A percentile compares a stretch with the other conserved stretches of the same genome.
Evolutionary conservation across 2,329 filamentous ascomycete species (phyloP).

Genomic region (Sporothrix brunneoviolacea): DNA sequence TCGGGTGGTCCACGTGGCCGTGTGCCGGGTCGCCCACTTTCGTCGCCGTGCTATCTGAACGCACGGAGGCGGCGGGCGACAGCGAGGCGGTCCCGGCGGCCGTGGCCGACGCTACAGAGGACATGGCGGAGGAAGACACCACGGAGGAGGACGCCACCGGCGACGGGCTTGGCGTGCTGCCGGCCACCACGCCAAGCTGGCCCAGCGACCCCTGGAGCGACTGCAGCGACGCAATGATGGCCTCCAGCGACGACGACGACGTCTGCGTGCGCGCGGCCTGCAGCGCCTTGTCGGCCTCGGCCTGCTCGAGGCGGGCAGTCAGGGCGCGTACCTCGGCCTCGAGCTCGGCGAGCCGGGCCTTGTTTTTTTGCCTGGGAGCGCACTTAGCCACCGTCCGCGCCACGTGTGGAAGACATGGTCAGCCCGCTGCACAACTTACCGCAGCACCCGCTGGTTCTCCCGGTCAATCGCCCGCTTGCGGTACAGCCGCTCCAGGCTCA

Average conservation of each 20-base stretch:
- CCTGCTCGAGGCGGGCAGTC: conserved; percentile 8
- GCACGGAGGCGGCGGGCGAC: background rate
- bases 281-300: conserved; percentile 9
- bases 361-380: conserved; percentile 15
- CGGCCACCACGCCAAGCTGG: background rate
- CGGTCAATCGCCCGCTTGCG: conserved; percentile 16
- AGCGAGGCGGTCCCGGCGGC: background rate
- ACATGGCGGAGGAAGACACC: no score
- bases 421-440: no score
- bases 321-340: conserved; percentile 10
- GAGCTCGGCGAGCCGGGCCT: conserved; percentile 14
- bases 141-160: background rate
- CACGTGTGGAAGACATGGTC: no score
- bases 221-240: conserved; percentile 10
- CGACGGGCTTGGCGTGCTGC: background rate
- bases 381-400: no score
- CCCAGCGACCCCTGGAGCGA: conserved; percentile 11
- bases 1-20: background rate
- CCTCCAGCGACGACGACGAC: conserved; percentile 5
- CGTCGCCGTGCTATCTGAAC: background rate
- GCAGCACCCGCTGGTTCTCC: conserved; percentile 14
- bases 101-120: background rate
- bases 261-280: conserved; percentile 9
- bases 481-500: conserved; percentile 15
- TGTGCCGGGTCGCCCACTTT: no score